Evolutionary conservation across 2,329 filamentous ascomycete genomes (phyloP), one percentile per base, ranked within the genome.

Genomic region (Stylonectria norvegica): DNA sequence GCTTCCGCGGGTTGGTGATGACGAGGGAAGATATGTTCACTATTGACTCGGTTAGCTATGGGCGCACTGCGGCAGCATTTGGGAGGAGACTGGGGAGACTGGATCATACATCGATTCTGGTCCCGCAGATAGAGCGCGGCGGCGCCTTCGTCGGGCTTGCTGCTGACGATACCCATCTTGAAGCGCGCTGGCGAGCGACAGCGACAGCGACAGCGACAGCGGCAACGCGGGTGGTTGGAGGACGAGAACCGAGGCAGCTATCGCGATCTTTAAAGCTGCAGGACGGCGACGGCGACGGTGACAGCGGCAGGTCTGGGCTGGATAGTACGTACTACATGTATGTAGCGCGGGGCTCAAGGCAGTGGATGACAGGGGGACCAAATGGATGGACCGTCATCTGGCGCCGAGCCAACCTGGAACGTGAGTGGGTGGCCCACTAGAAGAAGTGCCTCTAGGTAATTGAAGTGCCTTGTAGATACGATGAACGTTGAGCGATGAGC

Each of bases 151-250:
- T 95, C 90, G 59, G 84, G 82, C 68, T 83, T 86, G 75, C 90
- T 96, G 66, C 81, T 84, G 68, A 96, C 83, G 72, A 86, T 89
- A 62, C 93, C 93, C 93, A 98, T 98, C 65, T 68, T 78, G 70
- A 65, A 42, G 43, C 45, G 41, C 34, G 46, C 47, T 45, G 48
- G 25, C 14, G 16, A 30, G 37, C 25, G 41, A 40, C 31, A 18
- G 32, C 16, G 28, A 20, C 31, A 15, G 28, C 15, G 5, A 9
- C 18, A 18, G 6, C 36, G 44, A 46, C 42, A 38, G 43, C 38
- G 44, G 38, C 43, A 49, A 42, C 40, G 41, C 49, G 36, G 42
- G 45, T 31, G 38, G 41, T 43, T 31, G 38, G 41, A 47, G 44
- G 44, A 44, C 40, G 35, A 34, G 42, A 42, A 53, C 42, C 33